phyloP scores from a whole-genome alignment of 352 stramenopile genomes.

The Pythium rhizo-oryzae region DNA sequence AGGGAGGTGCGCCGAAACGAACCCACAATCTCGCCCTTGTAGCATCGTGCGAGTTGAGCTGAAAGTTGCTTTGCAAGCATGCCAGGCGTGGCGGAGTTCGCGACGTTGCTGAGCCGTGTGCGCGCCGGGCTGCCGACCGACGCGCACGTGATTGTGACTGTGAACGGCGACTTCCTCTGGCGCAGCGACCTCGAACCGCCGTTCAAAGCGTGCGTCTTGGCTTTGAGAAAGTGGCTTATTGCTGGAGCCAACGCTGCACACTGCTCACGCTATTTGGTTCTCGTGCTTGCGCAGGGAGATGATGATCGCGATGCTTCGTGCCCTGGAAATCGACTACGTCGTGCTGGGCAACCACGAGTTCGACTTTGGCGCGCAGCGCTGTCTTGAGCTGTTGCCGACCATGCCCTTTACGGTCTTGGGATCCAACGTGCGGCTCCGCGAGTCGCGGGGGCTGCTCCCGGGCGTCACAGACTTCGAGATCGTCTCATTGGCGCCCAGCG shows the following conservation, averaged over 20 bases:
- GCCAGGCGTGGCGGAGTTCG: constrained; percentile 20
- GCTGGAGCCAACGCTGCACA: no score
- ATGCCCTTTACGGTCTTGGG: background rate
- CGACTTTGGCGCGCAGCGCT: constrained; percentile 50
- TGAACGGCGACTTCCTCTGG: constrained; percentile 42
- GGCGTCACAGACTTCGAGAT: constrained; percentile 18
- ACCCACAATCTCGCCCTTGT: background rate
- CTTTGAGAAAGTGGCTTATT: background rate
- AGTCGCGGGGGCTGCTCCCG: constrained; percentile 30
- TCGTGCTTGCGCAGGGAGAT: constrained; percentile 38
- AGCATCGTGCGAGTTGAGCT: no score
- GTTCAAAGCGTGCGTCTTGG: constrained; percentile 29
- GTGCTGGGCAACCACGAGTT: constrained; percentile 85
- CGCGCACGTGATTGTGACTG: constrained; percentile 27
- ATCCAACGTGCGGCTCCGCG: constrained; percentile 1
- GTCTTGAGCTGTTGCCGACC: background rate
- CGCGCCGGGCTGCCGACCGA: constrained; percentile 4
- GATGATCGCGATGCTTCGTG: constrained; percentile 78
- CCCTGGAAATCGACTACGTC: constrained; percentile 67
- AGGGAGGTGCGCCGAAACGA: constrained; percentile 5
- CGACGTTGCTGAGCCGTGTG: constrained; percentile 22
- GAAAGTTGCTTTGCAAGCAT: background rate
- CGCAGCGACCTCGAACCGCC: constrained; percentile 24
- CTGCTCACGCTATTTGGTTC: no score
- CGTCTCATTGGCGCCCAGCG: background rate